Evolutionary conservation across 148 eudicot genomes (phyloP).

Genomic region (Oxyria digyna): DNA sequence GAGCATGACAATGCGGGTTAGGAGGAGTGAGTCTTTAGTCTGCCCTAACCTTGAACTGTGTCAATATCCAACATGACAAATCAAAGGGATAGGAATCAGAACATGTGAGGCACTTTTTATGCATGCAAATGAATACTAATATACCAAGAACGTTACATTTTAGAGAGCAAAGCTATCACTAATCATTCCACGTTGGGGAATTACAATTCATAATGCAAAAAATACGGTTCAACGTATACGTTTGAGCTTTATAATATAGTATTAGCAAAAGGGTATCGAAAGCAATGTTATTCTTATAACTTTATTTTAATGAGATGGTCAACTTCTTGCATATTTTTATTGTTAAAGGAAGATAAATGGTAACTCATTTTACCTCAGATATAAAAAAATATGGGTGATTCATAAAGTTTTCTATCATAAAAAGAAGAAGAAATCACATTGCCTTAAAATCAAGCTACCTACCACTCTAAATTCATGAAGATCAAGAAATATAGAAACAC

Average conservation of each 20-base stretch:
- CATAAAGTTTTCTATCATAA: no score
- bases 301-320: no score
- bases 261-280: not conserved
- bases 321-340: not conserved
- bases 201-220: not conserved
- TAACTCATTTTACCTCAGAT: no score
- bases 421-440: not conserved
- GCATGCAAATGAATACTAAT: not conserved
- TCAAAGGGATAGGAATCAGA: no score
- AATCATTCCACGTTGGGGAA: not conserved
- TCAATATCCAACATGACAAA: no score
- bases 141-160: not conserved
- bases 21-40: no score
- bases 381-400: no score
- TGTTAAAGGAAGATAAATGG: no score
- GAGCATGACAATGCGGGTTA: no score
- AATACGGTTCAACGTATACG: not conserved
- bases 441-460: not conserved
- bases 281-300: not conserved
- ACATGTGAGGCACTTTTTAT: no score
- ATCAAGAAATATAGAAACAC: not conserved
- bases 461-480: not conserved
- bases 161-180: not conserved
- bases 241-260: not conserved
- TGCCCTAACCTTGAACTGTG: no score